Base-by-base conservation (phyloP, 148 eudicot species). In the Spergularia bocconei region DNA sequence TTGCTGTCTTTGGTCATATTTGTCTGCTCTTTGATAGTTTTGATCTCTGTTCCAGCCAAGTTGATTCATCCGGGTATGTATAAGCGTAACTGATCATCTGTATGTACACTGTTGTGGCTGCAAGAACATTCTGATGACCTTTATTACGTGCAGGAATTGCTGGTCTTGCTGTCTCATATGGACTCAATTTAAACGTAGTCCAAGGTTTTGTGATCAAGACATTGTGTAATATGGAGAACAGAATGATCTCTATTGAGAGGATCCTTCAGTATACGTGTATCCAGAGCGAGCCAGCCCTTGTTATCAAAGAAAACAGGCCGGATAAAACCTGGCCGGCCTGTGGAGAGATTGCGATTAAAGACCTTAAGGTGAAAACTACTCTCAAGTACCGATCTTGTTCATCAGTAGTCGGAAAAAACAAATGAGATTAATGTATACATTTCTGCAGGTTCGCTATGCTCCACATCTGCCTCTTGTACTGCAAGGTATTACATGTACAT, bases 401-500 rank as follows among this genome's bases (percentile, higher is more conserved):
- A 11, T 3, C 48, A 64, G 16, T 36, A 0, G 14, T 64, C 7
- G 15, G 48, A 47, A 17, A 17, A 25, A 44, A 2, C 20, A 48
- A 17, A 36, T 44, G 48, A 44, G 48, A 9, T 5, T 6, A 44
- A 44, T 44, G 7, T 44, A 9, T 44, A 44, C 10, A 44, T 44
- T 44, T 44, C 8, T 77, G 56, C 71, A 89, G 93, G 82, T 90
- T 77, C 89, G 94, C 54, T 90, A 90, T 82, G 91, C 91, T 25
- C 88, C 87, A 3, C 88, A 90, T 60, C 76, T 90, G 87, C 94
- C 94, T n/a, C 85, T 90, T 69, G 94, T 90, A 50, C 70, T 90
- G 66, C 75, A 85, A 74, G 93, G 89, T 33, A 84, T 90, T 15
- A 86, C 87, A 13, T 90, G 91, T 79, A 84, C 89, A n/a, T 90